A percentile compares a stretch with the other conserved stretches of the same genome.
Evolutionary conservation across 352 stramenopile species (phyloP).

Genomic region (Pythium brachiatum): DNA sequence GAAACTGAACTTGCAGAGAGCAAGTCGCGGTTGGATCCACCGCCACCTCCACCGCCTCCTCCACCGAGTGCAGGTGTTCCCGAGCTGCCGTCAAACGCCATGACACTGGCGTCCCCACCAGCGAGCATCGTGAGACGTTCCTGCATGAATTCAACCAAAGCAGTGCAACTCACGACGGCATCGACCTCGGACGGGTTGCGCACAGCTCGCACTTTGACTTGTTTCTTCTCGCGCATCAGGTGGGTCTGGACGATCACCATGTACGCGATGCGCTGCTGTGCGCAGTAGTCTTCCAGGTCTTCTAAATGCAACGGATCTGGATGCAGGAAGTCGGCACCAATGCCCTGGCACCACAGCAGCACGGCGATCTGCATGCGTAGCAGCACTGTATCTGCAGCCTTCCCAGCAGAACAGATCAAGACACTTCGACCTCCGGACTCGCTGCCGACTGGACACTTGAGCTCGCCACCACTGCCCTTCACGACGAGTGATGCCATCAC

Average conservation of each 20-base stretch:
- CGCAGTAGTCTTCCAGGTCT: conserved; percentile 82
- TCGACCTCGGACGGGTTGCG: conserved; percentile 70
- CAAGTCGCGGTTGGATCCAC: conserved; percentile 10
- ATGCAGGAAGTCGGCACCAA: conserved; percentile 81
- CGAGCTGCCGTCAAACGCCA: conserved; percentile 6
- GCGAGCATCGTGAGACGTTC: conserved; percentile 35
- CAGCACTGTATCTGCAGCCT: conserved; percentile 66
- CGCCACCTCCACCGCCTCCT: conserved; percentile 7
- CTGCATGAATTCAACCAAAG: conserved; percentile 64
- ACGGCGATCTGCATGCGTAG: conserved; percentile 79
- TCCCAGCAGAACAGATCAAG: conserved; percentile 75
- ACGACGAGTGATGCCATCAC: conserved; percentile 41
- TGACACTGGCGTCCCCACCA: conserved; percentile 2
- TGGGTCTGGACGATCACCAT: conserved; percentile 88
- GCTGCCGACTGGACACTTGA: conserved; percentile 4
- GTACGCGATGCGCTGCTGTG: conserved; percentile 69
- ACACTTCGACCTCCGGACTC: conserved; percentile 45
- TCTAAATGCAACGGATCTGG: conserved; percentile 75
- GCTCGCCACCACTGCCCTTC: conserved; percentile 25
- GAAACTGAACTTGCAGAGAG: conserved; percentile 3
- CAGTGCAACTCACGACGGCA: conserved; percentile 56
- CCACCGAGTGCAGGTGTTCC: neutral
- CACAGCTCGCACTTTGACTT: conserved; percentile 77
- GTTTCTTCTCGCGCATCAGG: conserved; percentile 80
- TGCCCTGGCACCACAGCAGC: conserved; percentile 67